These are phyloP conservation scores for Coelastrella sp. DNA, from an alignment of 139 green algal species.

Conservation along the genomic window DNA sequence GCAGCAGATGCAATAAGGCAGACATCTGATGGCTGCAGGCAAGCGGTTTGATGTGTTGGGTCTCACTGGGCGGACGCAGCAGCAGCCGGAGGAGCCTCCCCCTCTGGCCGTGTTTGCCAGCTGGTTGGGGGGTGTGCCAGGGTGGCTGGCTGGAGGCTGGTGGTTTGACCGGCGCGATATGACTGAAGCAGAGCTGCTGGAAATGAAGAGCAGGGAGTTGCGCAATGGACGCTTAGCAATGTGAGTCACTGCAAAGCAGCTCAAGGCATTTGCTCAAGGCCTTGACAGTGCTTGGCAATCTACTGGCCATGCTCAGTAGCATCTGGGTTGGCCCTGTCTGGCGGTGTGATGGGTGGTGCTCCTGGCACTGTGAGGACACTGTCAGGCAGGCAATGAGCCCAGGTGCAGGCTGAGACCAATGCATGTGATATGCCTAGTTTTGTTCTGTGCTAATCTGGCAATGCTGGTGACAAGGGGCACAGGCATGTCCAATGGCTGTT, in stretches of 20 bases:
- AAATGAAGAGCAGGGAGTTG: constrained; percentile 45
- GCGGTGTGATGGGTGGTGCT: too few species aligned
- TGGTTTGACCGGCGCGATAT: constrained; percentile 29
- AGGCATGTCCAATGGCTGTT: too few species aligned
- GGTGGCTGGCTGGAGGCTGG: constrained; percentile 47
- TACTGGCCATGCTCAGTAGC: too few species aligned
- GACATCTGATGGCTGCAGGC: background rate
- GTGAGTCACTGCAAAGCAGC: background rate
- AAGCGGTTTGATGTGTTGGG: constrained; percentile 42
- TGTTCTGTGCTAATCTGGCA: too few species aligned
- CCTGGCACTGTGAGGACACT: too few species aligned
- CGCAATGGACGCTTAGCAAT: constrained; percentile 49
- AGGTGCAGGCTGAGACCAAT: too few species aligned
- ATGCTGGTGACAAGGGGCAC: too few species aligned
- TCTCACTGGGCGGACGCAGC: background rate
- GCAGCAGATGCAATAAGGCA: background rate
- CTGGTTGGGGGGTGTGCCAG: constrained; percentile 42
- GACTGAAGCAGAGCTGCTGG: constrained; percentile 38
- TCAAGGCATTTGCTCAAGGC: background rate
- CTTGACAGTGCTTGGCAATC: too few species aligned
- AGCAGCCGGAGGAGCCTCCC: constrained; percentile 3
- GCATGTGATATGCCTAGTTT: too few species aligned
- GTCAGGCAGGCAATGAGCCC: too few species aligned
- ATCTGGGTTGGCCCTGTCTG: too few species aligned
- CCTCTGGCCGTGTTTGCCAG: constrained; percentile 34